These are phyloP conservation scores for Aspergillus wentii DNA, from an alignment of 495 filamentous ascomycete species.

Conservation along the genomic window DNA sequence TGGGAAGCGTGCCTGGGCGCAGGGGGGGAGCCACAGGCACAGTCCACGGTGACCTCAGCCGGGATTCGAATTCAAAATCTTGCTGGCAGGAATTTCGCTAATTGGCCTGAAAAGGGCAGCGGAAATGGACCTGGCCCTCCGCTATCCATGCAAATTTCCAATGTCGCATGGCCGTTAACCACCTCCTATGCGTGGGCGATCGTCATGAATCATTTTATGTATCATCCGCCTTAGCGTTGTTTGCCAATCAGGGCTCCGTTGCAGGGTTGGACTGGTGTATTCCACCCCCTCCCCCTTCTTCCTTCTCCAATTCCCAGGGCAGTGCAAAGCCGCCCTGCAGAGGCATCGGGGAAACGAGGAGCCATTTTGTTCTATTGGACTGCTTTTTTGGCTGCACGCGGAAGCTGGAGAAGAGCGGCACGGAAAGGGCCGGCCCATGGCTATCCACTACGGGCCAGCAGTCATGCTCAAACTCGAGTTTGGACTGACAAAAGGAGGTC, in stretches of 20 bases:
- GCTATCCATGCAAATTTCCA: constrained; percentile 26
- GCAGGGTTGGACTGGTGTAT: too few relatives aligned
- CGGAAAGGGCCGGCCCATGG: constrained; percentile 43
- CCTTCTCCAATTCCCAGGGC: too few relatives aligned
- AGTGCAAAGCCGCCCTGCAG: too few relatives aligned
- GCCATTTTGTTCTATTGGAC: constrained; percentile 3
- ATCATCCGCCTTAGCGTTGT: constrained; percentile 7
- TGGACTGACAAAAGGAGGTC: too few relatives aligned
- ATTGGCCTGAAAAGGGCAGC: constrained; percentile 26
- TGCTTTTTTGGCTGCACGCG: constrained; percentile 3
- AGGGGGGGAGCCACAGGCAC: constrained; percentile 13
- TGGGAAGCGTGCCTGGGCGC: constrained; percentile 8
- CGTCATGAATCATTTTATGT: constrained; percentile 22
- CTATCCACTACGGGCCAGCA: constrained; percentile 3
- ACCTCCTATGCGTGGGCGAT: constrained; percentile 19
- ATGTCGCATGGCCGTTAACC: constrained; percentile 22
- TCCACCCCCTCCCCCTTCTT: too few relatives aligned
- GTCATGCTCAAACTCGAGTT: constrained; percentile 2
- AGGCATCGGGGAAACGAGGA: too few relatives aligned
- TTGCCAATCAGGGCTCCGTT: neutral
- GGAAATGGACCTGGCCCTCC: constrained; percentile 20
- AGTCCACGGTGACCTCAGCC: constrained; percentile 25
- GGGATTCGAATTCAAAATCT: constrained; percentile 23
- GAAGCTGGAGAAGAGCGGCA: constrained; percentile 25
- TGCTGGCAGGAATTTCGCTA: constrained; percentile 29